phyloP scores from a whole-genome alignment of 768 basidiomycete genomes.

The Rossbeevera mucosa region DNA sequence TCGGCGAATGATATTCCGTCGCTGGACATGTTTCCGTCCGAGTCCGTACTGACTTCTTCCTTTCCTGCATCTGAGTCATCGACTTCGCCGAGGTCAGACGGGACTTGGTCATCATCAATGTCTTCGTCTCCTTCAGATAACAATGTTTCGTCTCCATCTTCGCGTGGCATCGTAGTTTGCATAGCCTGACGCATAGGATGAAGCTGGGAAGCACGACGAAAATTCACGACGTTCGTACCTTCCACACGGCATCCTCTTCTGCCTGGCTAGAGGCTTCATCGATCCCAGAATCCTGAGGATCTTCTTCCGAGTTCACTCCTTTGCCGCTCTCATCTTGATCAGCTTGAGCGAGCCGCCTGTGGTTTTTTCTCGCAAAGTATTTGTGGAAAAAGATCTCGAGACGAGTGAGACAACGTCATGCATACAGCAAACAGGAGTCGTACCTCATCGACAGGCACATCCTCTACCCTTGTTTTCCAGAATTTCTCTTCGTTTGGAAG shows the following conservation, averaged over 20 bases:
- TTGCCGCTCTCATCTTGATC: constrained; percentile 30
- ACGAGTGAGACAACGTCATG: background rate
- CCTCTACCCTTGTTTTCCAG: constrained; percentile 59
- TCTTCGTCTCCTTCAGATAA: constrained; percentile 29
- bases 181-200: constrained; percentile 55
- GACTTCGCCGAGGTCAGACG: constrained; percentile 25
- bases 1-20: constrained; percentile 55
- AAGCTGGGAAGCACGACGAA: background rate
- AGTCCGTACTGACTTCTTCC: constrained; percentile 22
- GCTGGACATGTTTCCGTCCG: constrained; percentile 34
- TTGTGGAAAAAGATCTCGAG: constrained; percentile 86
- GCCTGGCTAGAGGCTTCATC: constrained; percentile 14
- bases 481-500: constrained; percentile 74
- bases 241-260: constrained; percentile 82
- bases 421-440: background rate
- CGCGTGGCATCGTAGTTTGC: constrained; percentile 78
- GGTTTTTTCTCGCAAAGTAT: constrained; percentile 74
- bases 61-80: constrained; percentile 33
- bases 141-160: constrained; percentile 44
- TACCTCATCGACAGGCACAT: constrained; percentile 88
- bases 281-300: constrained; percentile 30
- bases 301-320: constrained; percentile 12
- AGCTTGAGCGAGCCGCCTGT: constrained; percentile 46
- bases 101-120: constrained; percentile 26
- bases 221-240: constrained; percentile 44